Percentiles rank a stretch among this genome's conserved stretches.
Conservation (phyloP, 2,329 filamentous ascomycete species). For the Ophiostoma australiae region DNA sequence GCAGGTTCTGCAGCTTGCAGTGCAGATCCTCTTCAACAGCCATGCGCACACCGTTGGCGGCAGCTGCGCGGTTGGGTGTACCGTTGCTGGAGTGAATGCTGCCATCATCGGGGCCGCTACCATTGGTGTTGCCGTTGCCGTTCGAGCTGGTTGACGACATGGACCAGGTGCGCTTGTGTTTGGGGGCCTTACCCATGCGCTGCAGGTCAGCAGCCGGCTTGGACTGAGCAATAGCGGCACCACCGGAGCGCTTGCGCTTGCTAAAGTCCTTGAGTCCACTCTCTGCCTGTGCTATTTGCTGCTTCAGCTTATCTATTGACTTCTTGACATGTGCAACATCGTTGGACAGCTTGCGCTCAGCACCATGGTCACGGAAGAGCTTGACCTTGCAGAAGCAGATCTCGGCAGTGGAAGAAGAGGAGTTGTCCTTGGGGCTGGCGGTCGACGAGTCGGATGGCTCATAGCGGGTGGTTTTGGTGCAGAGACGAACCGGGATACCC, state of each 20-base stretch:
- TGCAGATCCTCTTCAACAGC: slow-evolving; percentile 70
- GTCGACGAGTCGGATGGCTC: slow-evolving; percentile 35
- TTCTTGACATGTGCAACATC: slow-evolving; percentile 94
- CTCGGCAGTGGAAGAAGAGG: slow-evolving; percentile 42
- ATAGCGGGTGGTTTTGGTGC: slow-evolving; percentile 66
- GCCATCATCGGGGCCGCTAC: slow-evolving; percentile 16
- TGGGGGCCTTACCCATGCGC: slow-evolving; percentile 74
- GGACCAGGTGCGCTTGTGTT: slow-evolving; percentile 93
- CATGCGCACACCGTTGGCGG: slow-evolving; percentile 36
- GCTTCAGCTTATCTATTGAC: slow-evolving; percentile 91
- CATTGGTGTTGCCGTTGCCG: slow-evolving; percentile 36
- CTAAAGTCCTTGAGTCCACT: slow-evolving; percentile 62
- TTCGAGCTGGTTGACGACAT: slow-evolving; percentile 74
- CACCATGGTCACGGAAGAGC: slow-evolving; percentile 91
- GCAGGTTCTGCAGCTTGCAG: slow-evolving; percentile 68
- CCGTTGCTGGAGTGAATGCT: slow-evolving; percentile 15
- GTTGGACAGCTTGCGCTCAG: slow-evolving; percentile 90
- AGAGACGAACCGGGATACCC: slow-evolving; percentile 88
- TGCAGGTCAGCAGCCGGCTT: slow-evolving; percentile 38
- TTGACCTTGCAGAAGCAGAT: slow-evolving; percentile 96
- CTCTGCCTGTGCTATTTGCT: slow-evolving; percentile 78
- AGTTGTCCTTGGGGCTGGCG: slow-evolving; percentile 42
- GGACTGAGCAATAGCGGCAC: slow-evolving; percentile 32
- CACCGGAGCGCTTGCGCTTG: slow-evolving; percentile 57
- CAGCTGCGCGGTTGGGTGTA: background rate